Evolutionary conservation across 805 yeast genomes (phyloP).

Genomic region (Myxozyma sirexii): DNA sequence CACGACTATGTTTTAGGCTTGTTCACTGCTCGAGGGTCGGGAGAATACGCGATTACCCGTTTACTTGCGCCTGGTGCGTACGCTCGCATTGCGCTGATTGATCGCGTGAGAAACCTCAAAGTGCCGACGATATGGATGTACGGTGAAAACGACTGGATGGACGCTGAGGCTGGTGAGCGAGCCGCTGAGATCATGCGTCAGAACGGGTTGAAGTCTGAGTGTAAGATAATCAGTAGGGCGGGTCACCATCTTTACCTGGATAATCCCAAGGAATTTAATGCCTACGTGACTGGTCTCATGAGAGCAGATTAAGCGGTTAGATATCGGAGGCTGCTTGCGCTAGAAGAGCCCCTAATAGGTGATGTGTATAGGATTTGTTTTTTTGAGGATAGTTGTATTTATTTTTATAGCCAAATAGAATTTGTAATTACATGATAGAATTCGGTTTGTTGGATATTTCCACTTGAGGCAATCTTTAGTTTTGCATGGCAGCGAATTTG

Average conservation of each 20-base stretch:
- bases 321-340: no score
- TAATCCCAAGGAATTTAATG: constrained; percentile 57
- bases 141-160: constrained; percentile 79
- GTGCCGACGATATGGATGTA: constrained; percentile 81
- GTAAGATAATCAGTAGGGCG: constrained; percentile 50
- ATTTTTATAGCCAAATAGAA: background rate
- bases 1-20: constrained; percentile 83
- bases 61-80: constrained; percentile 88
- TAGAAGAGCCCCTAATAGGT: no score
- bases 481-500: no score
- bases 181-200: constrained; percentile 39
- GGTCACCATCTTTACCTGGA: constrained; percentile 80
- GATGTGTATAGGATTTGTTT: no score
- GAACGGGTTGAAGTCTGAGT: constrained; percentile 38
- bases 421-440: background rate
- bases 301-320: background rate
- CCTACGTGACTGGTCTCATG: constrained; percentile 12
- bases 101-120: constrained; percentile 53
- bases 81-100: constrained; percentile 72
- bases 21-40: constrained; percentile 85
- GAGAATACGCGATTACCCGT: constrained; percentile 87
- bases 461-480: no score
- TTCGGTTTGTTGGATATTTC: no score
- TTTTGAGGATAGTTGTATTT: background rate
- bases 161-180: constrained; percentile 46